Conservation (phyloP, 352 stramenopile species). For the Phytophthora cryptogea region DNA sequence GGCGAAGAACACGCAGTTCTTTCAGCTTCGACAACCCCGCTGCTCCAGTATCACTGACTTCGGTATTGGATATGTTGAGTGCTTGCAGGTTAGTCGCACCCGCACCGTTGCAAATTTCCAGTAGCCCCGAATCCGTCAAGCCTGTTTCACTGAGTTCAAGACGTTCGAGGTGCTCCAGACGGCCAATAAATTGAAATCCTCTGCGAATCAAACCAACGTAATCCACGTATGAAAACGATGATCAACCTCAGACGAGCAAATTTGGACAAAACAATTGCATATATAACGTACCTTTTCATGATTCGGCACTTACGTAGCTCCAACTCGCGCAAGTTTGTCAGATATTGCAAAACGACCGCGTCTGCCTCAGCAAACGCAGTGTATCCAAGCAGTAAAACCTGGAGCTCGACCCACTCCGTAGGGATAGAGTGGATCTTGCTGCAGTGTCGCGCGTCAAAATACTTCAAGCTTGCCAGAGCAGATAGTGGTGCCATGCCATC, state of each 20-base stretch:
- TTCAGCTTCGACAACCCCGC: slow-evolving; percentile 52
- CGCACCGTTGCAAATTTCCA: slow-evolving; percentile 62
- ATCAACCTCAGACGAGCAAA: background rate
- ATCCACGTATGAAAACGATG: background rate
- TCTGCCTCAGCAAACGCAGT: slow-evolving; percentile 72
- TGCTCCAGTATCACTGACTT: slow-evolving; percentile 66
- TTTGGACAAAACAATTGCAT: background rate
- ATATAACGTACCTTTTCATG: slow-evolving; percentile 58
- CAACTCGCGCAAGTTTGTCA: slow-evolving; percentile 60
- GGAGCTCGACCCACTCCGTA: slow-evolving; percentile 55
- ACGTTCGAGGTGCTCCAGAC: slow-evolving; percentile 51
- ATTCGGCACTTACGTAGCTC: slow-evolving; percentile 71
- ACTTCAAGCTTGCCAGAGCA: slow-evolving; percentile 41
- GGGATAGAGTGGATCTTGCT: slow-evolving; percentile 55
- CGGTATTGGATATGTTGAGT: slow-evolving; percentile 73
- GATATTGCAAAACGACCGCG: slow-evolving; percentile 52
- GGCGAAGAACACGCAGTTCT: slow-evolving; percentile 58
- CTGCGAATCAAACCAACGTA: slow-evolving; percentile 24
- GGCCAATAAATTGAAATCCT: slow-evolving; percentile 76
- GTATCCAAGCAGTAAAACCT: slow-evolving; percentile 60
- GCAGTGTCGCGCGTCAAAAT: slow-evolving; percentile 79
- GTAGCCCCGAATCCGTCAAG: slow-evolving; percentile 58
- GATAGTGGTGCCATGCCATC: slow-evolving; percentile 38
- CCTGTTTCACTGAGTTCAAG: slow-evolving; percentile 64
- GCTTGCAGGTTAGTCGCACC: slow-evolving; percentile 36